Conservation (phyloP, 257 asterid genomes). For the Primulina tabacum region DNA sequence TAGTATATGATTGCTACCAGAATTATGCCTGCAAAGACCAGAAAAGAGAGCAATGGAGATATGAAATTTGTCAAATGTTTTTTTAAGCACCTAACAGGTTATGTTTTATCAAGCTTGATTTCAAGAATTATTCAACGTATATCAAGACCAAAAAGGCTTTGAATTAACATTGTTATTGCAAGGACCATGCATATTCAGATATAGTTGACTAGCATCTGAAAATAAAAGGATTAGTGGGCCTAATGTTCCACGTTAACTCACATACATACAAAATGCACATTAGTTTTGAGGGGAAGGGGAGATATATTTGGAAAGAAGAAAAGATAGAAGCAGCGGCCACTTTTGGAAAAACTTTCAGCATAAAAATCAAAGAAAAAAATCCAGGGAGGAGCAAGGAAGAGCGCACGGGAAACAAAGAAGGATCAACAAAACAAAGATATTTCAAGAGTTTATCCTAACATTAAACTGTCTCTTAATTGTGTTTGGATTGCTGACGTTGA, state of each 20-base stretch:
- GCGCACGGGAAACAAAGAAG: not conserved
- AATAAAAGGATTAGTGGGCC: not conserved
- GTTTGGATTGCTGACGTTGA: too few relatives aligned
- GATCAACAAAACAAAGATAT: not conserved
- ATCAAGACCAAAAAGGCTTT: not conserved
- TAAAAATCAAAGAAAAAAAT: not conserved
- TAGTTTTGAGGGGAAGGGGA: not conserved
- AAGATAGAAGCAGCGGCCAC: not conserved
- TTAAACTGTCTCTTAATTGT: too few relatives aligned
- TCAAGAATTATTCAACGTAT: not conserved
- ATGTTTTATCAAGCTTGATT: not conserved
- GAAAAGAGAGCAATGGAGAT: constrained; percentile 21
- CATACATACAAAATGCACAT: not conserved
- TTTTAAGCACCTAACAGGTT: not conserved
- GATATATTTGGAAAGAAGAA: not conserved
- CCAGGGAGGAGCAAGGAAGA: too few relatives aligned
- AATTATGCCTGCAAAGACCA: constrained; percentile 60
- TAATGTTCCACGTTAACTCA: not conserved
- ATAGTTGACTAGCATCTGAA: not conserved
- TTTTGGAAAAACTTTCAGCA: not conserved
- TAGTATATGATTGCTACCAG: constrained; percentile 81
- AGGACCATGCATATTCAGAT: not conserved
- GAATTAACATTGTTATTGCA: not conserved
- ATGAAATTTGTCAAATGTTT: constrained; percentile 10
- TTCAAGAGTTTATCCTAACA: too few relatives aligned